Evolutionary conservation across 2,329 filamentous ascomycete genomes (phyloP).

Genomic region (Pseudogymnoascus sp.): DNA sequence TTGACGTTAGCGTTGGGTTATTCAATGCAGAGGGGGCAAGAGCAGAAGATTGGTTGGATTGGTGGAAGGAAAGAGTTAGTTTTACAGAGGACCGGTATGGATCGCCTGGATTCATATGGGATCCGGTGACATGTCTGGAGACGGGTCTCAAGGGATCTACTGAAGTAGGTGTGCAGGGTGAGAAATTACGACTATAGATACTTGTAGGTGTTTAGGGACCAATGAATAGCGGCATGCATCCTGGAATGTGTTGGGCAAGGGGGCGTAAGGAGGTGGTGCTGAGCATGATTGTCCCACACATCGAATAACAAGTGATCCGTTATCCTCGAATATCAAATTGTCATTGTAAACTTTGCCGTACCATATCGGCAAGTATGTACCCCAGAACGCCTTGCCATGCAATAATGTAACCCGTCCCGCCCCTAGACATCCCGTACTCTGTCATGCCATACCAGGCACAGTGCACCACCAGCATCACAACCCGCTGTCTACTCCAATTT

Average conservation of each 20-base stretch:
- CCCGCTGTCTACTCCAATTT: constrained; percentile 63
- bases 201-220: neutral
- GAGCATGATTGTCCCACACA: neutral
- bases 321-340: neutral
- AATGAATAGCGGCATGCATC: neutral
- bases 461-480: neutral
- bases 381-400: constrained; percentile 10
- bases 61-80: constrained; percentile 50
- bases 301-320: neutral
- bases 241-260: neutral
- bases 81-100: constrained; percentile 32
- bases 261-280: neutral
- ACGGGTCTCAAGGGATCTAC: neutral
- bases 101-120: neutral
- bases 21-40: constrained; percentile 44
- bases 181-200: neutral
- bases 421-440: neutral
- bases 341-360: neutral
- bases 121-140: neutral
- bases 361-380: neutral
- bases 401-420: constrained; percentile 4
- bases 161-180: neutral
- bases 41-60: constrained; percentile 52
- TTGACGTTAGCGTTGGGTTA: constrained; percentile 57
- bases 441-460: neutral